These are phyloP conservation scores for Penicillium sp. DNA, from an alignment of 2,329 filamentous ascomycete species.

Conservation along the genomic window DNA sequence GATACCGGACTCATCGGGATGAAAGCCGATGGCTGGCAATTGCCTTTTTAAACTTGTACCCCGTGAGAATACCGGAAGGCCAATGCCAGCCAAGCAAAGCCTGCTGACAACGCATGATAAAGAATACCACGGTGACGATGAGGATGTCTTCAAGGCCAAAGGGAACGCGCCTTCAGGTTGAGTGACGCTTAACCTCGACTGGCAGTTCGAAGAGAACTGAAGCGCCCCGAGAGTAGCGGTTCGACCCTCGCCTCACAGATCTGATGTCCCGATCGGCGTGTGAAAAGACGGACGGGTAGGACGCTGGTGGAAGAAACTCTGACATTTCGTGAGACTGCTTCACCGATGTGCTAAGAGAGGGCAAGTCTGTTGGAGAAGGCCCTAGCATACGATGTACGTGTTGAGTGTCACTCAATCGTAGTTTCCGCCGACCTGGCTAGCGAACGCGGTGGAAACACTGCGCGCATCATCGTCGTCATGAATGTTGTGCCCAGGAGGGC, in stretches of 20 bases:
- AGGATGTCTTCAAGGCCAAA: conserved; percentile 10
- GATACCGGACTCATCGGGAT: conserved; percentile 4
- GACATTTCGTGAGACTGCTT: conserved; percentile 18
- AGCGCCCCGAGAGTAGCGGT: conserved; percentile 8
- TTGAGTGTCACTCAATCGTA: conserved; percentile 54
- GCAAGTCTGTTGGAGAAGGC: conserved; percentile 17
- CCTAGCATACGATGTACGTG: conserved; percentile 8
- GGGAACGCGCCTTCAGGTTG: conserved; percentile 5
- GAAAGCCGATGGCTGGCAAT: conserved; percentile 1
- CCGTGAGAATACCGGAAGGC: conserved; percentile 1
- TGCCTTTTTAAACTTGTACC: conserved; percentile 1
- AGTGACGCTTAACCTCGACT: conserved; percentile 5
- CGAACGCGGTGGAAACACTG: conserved; percentile 94
- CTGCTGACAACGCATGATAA: conserved; percentile 6
- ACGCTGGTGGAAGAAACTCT: conserved; percentile 19
- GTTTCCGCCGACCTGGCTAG: conserved; percentile 78
- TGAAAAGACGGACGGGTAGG: conserved; percentile 20
- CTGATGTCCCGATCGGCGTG: conserved; percentile 15
- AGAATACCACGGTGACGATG: conserved; percentile 9
- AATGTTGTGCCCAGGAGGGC: conserved; percentile 40
- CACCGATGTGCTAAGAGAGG: conserved; percentile 12
- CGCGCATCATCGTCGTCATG: conserved; percentile 84
- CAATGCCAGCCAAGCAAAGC: conserved; percentile 9
- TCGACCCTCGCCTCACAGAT: conserved; percentile 11
- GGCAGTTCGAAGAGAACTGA: conserved; percentile 6